Evolutionary conservation across 768 basidiomycete genomes (phyloP).

Genomic region (Chalciporus pseudorubinellus): DNA sequence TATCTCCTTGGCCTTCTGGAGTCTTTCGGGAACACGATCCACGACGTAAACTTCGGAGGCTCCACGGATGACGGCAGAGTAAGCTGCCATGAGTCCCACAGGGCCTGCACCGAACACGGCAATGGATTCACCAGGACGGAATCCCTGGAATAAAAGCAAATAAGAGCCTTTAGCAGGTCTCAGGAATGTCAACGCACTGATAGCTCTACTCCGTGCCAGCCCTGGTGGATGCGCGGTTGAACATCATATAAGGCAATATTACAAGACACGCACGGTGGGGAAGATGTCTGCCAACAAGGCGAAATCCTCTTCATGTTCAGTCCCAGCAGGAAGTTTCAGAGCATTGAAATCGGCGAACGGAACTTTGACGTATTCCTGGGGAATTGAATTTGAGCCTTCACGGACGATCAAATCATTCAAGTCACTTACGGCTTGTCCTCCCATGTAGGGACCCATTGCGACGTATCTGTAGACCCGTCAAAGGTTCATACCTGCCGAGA

Average conservation of each 20-base stretch:
- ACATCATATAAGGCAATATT: slow-evolving; percentile 20
- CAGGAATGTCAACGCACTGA: background rate
- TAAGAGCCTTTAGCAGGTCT: too few relatives aligned
- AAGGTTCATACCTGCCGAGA: background rate
- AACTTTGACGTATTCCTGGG: slow-evolving; percentile 52
- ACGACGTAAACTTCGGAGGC: slow-evolving; percentile 54
- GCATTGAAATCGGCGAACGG: slow-evolving; percentile 60
- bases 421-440: slow-evolving; percentile 46
- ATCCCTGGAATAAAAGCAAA: background rate
- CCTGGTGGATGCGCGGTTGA: background rate
- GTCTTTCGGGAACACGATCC: slow-evolving; percentile 56
- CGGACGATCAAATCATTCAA: background rate
- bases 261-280: slow-evolving; percentile 41
- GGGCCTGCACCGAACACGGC: background rate
- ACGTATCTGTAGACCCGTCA: slow-evolving; percentile 57
- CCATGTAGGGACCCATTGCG: slow-evolving; percentile 54
- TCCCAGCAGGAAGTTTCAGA: slow-evolving; percentile 49
- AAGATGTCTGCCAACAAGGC: slow-evolving; percentile 54
- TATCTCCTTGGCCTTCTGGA: slow-evolving; percentile 52
- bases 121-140: background rate
- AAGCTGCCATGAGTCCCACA: slow-evolving; percentile 52
- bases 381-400: background rate
- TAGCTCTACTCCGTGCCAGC: background rate
- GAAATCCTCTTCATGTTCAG: slow-evolving; percentile 55
- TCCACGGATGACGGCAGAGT: slow-evolving; percentile 51